Conservation (phyloP, 169 alveolate genomes). For the Plasmodium gaboni region DNA sequence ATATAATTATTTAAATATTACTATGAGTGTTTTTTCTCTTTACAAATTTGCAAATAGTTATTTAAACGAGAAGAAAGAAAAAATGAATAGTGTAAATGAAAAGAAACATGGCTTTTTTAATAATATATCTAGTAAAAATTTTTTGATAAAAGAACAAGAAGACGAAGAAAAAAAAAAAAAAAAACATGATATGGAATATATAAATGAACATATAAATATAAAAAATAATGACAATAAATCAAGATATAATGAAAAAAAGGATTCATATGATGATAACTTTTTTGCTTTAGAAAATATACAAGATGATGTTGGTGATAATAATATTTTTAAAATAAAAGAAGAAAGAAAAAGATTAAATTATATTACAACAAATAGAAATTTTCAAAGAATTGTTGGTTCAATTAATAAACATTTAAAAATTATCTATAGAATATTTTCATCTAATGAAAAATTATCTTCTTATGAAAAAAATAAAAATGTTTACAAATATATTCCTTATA, state of each 20-base stretch:
- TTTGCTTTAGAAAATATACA: slow-evolving; percentile 8
- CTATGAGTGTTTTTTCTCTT: slow-evolving; percentile 71
- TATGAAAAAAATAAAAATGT: slow-evolving; percentile 60
- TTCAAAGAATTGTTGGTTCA: slow-evolving; percentile 49
- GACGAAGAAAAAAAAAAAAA: slow-evolving; percentile 26
- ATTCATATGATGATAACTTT: slow-evolving; percentile 15
- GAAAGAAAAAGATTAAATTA: slow-evolving; percentile 53
- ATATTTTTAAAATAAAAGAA: slow-evolving; percentile 40
- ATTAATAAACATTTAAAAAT: slow-evolving; percentile 60
- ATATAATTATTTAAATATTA: slow-evolving; percentile 55
- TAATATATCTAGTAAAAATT: background rate
- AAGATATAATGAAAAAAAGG: no score
- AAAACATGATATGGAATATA: background rate
- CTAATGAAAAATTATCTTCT: slow-evolving; percentile 36
- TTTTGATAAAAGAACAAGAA: no score
- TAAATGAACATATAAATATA: background rate
- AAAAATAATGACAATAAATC: background rate
- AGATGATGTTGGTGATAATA: slow-evolving; percentile 18
- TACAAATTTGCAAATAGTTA: slow-evolving; percentile 42
- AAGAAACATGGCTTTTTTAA: slow-evolving; percentile 4
- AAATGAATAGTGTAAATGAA: slow-evolving; percentile 3
- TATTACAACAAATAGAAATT: slow-evolving; percentile 43
- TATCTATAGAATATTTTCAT: slow-evolving; percentile 64
- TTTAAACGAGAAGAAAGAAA: slow-evolving; percentile 36
- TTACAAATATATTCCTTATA: slow-evolving; percentile 53